Base-by-base conservation (phyloP, 2,329 filamentous ascomycete genomes). In the Trichophyton schoenleinii region DNA sequence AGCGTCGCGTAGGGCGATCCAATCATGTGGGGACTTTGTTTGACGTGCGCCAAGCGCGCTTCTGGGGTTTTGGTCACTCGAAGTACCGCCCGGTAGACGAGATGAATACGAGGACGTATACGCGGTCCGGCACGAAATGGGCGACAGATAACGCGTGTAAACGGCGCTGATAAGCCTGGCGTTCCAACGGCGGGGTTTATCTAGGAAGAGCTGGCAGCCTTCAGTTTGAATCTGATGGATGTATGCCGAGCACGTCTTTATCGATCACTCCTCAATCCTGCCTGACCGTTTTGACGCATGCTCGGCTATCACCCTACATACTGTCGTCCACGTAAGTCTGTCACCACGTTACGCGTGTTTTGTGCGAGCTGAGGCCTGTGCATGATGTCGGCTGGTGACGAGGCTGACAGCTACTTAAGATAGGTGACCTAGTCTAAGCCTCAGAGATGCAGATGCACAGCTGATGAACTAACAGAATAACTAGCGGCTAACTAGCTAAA, bases 11-110 rank as follows among this genome's bases (percentile, higher is more conserved):
- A 22, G 22, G 28, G 49, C 22, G 28, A 28, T 28, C 49, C 49
- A 55, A 55, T 55, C 28, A 55, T 8, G 28, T 55, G 49, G 1
- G 3, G 34, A 7, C 2, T n/a, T 15, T 28, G 4, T 18, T 18
- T 36, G 15, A 25, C 46, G 28, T 55, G 49, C 49, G 49, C 49
- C 49, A 55, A 55, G 49, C 49, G 31, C 49, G 49, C 49, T 55
- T 55, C 49, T 20, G 11, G 20, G 8, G 8, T 8, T 3, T 6
- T 28, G 11, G 46, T 49, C 46, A 49, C 46, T 28, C 46, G 3
- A 28, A 15, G 46, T 49, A 25, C 20, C 11, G 41, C 34, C 11
- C 11, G 34, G 34, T 38, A 38, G 34, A 38, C 34, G 34, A 38
- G 34, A 38, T 38, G 9, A 38, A 38, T 36, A 36, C 34, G 34